Base-by-base conservation (phyloP, 169 alveolate genomes). In the Plasmodium relictum region DNA sequence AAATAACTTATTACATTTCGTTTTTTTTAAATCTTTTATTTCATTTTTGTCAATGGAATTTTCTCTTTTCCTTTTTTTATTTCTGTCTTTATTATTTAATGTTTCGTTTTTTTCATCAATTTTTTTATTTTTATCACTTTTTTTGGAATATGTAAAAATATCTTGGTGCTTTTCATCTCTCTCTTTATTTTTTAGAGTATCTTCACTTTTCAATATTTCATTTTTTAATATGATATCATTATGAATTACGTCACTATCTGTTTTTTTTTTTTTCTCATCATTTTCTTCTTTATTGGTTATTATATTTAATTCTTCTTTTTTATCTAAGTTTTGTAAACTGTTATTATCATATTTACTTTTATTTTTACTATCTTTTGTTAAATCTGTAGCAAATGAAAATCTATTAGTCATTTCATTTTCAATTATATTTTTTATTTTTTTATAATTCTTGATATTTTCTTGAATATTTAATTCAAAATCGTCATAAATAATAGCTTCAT, bases 371-470 rank as follows among this genome's bases (percentile, higher is more conserved):
- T 5, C 42, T 10, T 54, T 3, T 5, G n/a, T 5, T 20, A 44
- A 24, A 18, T 5, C 0, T n/a, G 8, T 24, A 14, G 16, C 6
- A 14, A 0, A 31, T 2, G 14, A 42, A 22, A 73, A 6, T 3
- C 31, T 18, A 3, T 16, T 0, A 22, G 62, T 10, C 2, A 78
- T 65, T 65, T 78, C 62, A 0, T 41, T n/a, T n/a, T 18, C n/a
- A 31, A 78, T 78, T 39, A 78, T 54, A 6, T 24, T 58, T 59
- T 42, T 56, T 4, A 78, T 12, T 50, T 78, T 63, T 22, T 42
- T 37, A 50, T 63, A 70, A 65, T 78, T 78, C 45, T 50, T 63
- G n/a, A 65, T 56, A 78, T 78, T 78, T 45, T 78, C 22, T 42
- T 50, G 65, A 22, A 78, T 63, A 16, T 14, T 65, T 20, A 54